A percentile compares a stretch with the other conserved stretches of the same genome.
phyloP scores from a whole-genome alignment of 2,329 filamentous ascomycete genomes.

The Penicillium sp. region DNA sequence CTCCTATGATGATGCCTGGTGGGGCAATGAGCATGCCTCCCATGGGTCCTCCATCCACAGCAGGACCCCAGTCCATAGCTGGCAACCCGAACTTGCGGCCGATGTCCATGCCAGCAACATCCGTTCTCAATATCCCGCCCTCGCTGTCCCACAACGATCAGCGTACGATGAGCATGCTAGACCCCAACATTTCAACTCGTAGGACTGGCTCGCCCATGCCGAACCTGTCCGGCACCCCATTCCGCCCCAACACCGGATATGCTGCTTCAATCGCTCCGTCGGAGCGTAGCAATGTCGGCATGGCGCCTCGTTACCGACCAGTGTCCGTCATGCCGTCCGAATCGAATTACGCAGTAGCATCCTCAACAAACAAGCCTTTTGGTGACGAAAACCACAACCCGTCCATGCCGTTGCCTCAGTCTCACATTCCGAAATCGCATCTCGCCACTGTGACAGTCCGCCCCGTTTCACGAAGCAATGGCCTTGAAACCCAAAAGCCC shows the following conservation, averaged over 20 bases:
- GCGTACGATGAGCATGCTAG: slow-evolving; percentile 82
- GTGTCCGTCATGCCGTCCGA: slow-evolving; percentile 65
- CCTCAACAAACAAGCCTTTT: slow-evolving; percentile 39
- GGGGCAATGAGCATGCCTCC: slow-evolving; percentile 9
- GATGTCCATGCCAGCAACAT: slow-evolving; percentile 49
- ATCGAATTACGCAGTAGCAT: slow-evolving; percentile 33
- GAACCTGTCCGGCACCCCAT: slow-evolving; percentile 30
- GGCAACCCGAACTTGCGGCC: slow-evolving; percentile 41
- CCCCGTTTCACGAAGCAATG: slow-evolving; percentile 27
- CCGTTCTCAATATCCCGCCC: slow-evolving; percentile 22
- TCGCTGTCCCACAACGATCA: slow-evolving; percentile 40
- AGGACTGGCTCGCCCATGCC: slow-evolving; percentile 40
- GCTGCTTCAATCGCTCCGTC: slow-evolving; percentile 90
- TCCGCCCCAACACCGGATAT: slow-evolving; percentile 54
- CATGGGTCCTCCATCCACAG: slow-evolving; percentile 13
- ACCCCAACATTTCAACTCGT: slow-evolving; percentile 54
- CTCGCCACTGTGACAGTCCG: slow-evolving; percentile 32
- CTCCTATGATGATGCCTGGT: slow-evolving; percentile 19
- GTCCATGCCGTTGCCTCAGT: slow-evolving; percentile 21
- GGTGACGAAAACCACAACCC: slow-evolving; percentile 37
- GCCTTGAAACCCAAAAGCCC: slow-evolving; percentile 18
- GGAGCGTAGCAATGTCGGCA: slow-evolving; percentile 88
- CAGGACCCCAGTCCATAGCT: slow-evolving; percentile 26
- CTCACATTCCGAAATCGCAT: slow-evolving; percentile 31
- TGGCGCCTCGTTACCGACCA: slow-evolving; percentile 86